Evolutionary conservation across 208 protist species (phyloP).

Genomic region (Leishmania major): DNA sequence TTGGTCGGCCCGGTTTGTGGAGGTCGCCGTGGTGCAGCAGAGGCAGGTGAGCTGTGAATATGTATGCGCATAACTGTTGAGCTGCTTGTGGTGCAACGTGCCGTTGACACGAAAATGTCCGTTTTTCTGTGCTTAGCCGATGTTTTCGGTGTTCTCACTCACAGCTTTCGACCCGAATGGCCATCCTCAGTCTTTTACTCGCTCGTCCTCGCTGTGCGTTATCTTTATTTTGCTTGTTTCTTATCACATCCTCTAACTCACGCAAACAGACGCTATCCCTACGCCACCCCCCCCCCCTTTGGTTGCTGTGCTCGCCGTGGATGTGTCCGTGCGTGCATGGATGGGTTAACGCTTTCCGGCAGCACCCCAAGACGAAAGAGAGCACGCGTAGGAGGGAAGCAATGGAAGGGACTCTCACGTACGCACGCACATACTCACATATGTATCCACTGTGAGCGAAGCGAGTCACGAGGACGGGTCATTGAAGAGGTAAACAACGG

Average conservation of each 20-base stretch:
- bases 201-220: not conserved
- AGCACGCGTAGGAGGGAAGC: not conserved
- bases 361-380: too few relatives aligned
- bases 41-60: not conserved
- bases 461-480: not conserved
- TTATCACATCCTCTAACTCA: not conserved
- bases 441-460: not conserved
- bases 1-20: not conserved
- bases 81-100: too few relatives aligned
- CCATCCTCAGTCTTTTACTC: not conserved
- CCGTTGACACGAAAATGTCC: not conserved
- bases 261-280: not conserved
- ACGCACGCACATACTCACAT: not conserved
- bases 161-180: not conserved
- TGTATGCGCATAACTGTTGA: not conserved
- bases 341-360: too few relatives aligned
- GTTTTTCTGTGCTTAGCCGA: not conserved
- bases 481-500: not conserved
- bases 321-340: not conserved
- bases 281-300: not conserved
- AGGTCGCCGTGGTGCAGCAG: not conserved
- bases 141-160: not conserved
- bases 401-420: not conserved
- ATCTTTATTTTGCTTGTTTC: not conserved
- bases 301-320: not conserved